These are phyloP conservation scores for Podospora conica DNA, from an alignment of 495 filamentous ascomycete genomes.

Conservation along the genomic window DNA sequence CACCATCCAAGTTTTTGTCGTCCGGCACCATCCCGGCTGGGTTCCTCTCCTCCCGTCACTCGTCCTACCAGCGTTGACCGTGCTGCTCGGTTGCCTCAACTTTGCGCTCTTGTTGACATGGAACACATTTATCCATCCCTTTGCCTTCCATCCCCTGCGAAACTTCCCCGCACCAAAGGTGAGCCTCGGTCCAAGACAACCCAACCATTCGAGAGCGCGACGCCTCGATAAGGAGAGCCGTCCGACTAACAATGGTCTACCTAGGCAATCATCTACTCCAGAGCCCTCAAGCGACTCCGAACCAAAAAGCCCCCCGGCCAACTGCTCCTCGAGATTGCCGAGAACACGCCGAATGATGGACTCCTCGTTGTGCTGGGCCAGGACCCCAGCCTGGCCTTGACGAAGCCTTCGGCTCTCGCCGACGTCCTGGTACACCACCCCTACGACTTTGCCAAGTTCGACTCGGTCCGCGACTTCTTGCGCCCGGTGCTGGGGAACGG, in stretches of 20 bases:
- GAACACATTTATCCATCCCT: slow-evolving; percentile 1
- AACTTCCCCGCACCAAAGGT: slow-evolving; percentile 12
- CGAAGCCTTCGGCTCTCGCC: slow-evolving; percentile 54
- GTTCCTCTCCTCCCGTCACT: neutral
- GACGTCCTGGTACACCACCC: slow-evolving; percentile 60
- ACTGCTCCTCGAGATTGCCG: slow-evolving; percentile 25
- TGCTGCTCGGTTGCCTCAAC: neutral
- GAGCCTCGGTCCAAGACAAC: neutral
- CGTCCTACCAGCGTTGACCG: neutral
- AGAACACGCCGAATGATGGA: slow-evolving; percentile 66
- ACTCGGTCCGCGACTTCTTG: slow-evolving; percentile 48
- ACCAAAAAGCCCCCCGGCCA: slow-evolving; percentile 34
- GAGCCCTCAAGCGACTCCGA: neutral
- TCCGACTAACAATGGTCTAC: neutral
- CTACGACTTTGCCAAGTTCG: slow-evolving; percentile 74
- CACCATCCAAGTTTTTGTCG: neutral
- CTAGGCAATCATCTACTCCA: neutral
- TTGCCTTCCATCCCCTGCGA: slow-evolving; percentile 4
- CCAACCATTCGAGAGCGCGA: neutral
- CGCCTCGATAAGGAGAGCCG: neutral
- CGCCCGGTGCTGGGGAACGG: slow-evolving; percentile 66
- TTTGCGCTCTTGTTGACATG: slow-evolving; percentile 4
- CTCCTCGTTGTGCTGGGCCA: slow-evolving; percentile 64
- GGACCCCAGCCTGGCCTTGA: slow-evolving; percentile 55
- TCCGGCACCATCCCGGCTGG: neutral